A percentile compares a stretch with the other conserved stretches of the same genome.
phyloP scores from a whole-genome alignment of 2,329 filamentous ascomycete species.

The Talaromyces sp. region DNA sequence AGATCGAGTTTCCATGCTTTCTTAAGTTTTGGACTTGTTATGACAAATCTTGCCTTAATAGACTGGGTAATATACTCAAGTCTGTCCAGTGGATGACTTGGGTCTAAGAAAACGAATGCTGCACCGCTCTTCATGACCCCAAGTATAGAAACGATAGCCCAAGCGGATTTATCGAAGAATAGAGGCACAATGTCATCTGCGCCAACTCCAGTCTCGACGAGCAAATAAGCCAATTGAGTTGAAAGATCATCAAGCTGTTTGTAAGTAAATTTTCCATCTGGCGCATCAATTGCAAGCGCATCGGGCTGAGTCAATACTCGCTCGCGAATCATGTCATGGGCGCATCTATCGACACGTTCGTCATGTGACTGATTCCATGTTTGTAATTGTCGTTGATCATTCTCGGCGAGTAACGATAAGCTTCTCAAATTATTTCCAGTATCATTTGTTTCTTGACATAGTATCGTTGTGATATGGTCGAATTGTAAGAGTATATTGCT shows the following conservation, averaged over 20 bases:
- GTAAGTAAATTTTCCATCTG: background rate
- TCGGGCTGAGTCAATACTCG: background rate
- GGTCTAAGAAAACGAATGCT: slow-evolving; percentile 5
- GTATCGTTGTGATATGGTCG: background rate
- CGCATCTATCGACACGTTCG: background rate
- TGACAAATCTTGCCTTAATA: background rate
- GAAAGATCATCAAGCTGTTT: background rate
- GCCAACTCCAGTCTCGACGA: background rate
- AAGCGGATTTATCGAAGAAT: slow-evolving; percentile 4
- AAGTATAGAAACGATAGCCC: slow-evolving; percentile 5
- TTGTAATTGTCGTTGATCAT: background rate
- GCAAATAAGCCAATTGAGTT: background rate
- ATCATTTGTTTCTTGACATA: background rate
- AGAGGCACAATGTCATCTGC: background rate
- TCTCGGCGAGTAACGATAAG: background rate
- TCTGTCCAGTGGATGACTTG: background rate
- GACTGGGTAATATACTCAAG: background rate
- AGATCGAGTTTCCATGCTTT: background rate
- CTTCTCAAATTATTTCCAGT: background rate
- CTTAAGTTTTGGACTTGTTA: background rate
- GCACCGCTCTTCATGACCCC: slow-evolving; percentile 4
- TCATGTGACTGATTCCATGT: background rate
- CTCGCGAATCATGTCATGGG: slow-evolving; percentile 7
- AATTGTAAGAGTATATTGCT: background rate
- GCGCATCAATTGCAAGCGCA: slow-evolving; percentile 20